Conservation (phyloP, 106 monocot genomes). For the Agapanthus africanus region DNA sequence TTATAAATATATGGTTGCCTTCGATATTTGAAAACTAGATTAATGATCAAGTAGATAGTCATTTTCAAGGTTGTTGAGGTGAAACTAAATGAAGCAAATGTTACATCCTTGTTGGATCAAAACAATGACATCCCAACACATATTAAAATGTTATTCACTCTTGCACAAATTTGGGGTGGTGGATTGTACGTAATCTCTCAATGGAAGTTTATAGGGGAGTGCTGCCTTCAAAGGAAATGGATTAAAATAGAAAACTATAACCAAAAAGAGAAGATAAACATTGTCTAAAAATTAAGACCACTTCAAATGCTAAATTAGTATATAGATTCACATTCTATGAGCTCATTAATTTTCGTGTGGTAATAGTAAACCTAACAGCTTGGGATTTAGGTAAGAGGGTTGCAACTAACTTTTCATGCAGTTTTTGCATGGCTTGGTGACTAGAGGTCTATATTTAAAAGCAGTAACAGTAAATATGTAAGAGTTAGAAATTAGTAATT, state of each 20-base stretch:
- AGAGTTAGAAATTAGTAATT: background rate
- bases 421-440: slow-evolving; percentile 1
- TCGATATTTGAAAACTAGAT: background rate
- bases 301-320: too few species aligned
- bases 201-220: background rate
- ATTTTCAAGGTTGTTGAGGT: slow-evolving; percentile 9
- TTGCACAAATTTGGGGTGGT: slow-evolving; percentile 1
- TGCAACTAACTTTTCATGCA: background rate
- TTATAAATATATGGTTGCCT: too few species aligned
- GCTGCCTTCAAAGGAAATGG: background rate
- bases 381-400: slow-evolving; percentile 5
- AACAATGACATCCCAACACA: slow-evolving; percentile 11
- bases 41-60: background rate
- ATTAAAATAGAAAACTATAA: too few species aligned
- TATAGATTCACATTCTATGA: background rate
- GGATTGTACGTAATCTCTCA: background rate
- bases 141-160: background rate
- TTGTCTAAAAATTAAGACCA: too few species aligned
- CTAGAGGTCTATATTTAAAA: too few species aligned
- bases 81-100: slow-evolving; percentile 1
- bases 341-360: background rate
- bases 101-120: slow-evolving; percentile 11
- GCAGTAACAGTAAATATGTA: too few species aligned
- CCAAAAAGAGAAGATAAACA: too few species aligned
- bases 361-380: background rate